These are phyloP conservation scores for Ophiocordyceps robertsii DNA, from an alignment of 2,329 filamentous ascomycete genomes.

Conservation along the genomic window DNA sequence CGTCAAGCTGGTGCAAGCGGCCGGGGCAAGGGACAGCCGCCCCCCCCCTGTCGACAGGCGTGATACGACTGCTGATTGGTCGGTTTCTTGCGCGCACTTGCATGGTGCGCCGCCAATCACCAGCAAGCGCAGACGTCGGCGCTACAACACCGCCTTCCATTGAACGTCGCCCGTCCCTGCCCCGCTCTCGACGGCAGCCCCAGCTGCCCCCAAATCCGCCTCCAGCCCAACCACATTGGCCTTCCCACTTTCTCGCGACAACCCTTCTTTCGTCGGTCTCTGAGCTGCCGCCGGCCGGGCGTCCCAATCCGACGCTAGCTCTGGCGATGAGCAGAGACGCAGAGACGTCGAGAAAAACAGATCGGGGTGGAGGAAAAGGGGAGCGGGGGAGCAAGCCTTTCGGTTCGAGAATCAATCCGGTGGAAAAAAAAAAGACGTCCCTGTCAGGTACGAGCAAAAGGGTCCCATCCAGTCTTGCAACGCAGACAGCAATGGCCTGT, in stretches of 20 bases:
- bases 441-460: slow-evolving; percentile 2
- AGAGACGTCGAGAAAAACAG: too few species aligned
- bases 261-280: too few species aligned
- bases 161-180: slow-evolving; percentile 11
- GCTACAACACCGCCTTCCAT: slow-evolving; percentile 19
- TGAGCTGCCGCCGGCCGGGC: too few species aligned
- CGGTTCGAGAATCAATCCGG: neutral
- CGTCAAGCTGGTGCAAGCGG: slow-evolving; percentile 15
- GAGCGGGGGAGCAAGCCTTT: neutral
- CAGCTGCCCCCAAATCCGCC: slow-evolving; percentile 2
- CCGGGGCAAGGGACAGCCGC: too few species aligned
- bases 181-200: slow-evolving; percentile 16
- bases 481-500: slow-evolving; percentile 4
- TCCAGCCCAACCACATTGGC: slow-evolving; percentile 12
- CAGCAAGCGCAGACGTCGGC: slow-evolving; percentile 16
- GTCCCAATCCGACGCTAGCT: too few species aligned
- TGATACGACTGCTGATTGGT: slow-evolving; percentile 22
- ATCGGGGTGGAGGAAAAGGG: neutral
- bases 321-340: too few species aligned
- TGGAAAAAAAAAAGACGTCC: neutral
- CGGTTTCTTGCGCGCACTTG: slow-evolving; percentile 11
- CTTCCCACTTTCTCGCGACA: too few species aligned
- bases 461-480: neutral
- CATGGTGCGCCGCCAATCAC: slow-evolving; percentile 21
- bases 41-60: slow-evolving; percentile 18